phyloP scores from a whole-genome alignment of 2,329 filamentous ascomycete genomes.

The Colletotrichum somersetense region DNA sequence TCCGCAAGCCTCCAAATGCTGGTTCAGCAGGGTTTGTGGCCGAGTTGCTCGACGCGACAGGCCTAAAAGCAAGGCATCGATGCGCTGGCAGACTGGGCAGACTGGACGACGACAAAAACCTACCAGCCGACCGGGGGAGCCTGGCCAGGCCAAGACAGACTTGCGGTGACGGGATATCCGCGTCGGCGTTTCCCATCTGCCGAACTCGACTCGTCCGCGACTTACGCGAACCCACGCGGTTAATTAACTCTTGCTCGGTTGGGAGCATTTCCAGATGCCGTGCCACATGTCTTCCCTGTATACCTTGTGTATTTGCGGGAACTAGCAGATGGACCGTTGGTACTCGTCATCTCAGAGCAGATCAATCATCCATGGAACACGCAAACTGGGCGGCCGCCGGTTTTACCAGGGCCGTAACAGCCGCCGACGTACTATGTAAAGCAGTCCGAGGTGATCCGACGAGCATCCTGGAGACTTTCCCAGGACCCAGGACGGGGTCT shows the following conservation, averaged over 20 bases:
- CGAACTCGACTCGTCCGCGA: not conserved
- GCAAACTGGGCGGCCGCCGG: constrained; percentile 17
- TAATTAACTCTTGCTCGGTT: not conserved
- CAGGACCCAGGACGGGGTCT: not conserved
- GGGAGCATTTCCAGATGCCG: constrained; percentile 3
- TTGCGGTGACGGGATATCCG: constrained; percentile 5
- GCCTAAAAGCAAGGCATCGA: constrained; percentile 1
- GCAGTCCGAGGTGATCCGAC: constrained; percentile 5
- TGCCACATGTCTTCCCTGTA: not conserved
- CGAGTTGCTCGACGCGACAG: constrained; percentile 5
- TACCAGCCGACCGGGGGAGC: not conserved
- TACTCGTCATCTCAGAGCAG: constrained; percentile 1
- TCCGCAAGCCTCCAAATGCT: not conserved
- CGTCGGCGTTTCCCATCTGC: constrained; percentile 2
- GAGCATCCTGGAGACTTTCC: not conserved
- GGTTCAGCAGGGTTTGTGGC: constrained; percentile 11
- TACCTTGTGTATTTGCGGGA: not conserved
- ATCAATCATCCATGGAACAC: not conserved
- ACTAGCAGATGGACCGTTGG: constrained; percentile 2
- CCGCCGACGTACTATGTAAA: not conserved
- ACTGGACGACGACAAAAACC: not conserved
- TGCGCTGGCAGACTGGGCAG: not conserved
- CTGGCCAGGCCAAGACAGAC: constrained; percentile 14
- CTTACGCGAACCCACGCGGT: not conserved
- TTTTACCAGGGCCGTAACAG: constrained; percentile 19